phyloP scores from a whole-genome alignment of 2,329 filamentous ascomycete genomes.

The Fusarium veterinarium region DNA sequence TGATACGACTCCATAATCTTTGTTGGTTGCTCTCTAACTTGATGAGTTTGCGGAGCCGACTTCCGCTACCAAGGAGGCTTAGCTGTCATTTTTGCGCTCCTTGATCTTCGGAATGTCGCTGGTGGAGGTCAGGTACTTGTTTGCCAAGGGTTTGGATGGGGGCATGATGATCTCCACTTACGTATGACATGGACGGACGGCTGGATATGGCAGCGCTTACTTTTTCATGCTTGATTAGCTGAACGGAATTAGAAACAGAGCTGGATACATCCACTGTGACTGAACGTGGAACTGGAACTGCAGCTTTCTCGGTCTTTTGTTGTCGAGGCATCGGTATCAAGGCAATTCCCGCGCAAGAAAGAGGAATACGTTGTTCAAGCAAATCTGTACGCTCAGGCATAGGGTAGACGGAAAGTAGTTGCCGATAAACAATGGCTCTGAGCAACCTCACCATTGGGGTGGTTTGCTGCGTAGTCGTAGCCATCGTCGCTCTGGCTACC shows the following conservation, averaged over 20 bases:
- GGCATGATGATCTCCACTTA: neutral
- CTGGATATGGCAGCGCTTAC: neutral
- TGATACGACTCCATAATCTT: neutral
- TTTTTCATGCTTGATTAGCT: neutral
- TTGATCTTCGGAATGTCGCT: neutral
- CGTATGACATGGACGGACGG: neutral
- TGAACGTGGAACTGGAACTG: neutral
- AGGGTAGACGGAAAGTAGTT: neutral
- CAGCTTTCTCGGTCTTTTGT: neutral
- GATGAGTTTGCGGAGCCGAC: neutral
- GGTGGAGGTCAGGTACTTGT: neutral
- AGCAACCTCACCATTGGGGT: conserved; percentile 4
- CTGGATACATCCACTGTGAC: neutral
- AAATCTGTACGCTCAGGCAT: no score
- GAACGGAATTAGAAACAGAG: neutral
- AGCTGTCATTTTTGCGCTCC: neutral
- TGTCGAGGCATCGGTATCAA: neutral
- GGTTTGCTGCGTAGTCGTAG: conserved; percentile 18
- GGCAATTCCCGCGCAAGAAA: neutral
- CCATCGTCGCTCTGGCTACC: neutral
- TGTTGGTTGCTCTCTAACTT: neutral
- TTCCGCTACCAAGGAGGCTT: neutral
- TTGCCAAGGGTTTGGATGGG: neutral
- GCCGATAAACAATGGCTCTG: conserved; percentile 7
- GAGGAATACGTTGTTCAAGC: neutral